These are phyloP conservation scores for Penicillium expansum DNA, from an alignment of 2,329 filamentous ascomycete genomes.

Conservation along the genomic window DNA sequence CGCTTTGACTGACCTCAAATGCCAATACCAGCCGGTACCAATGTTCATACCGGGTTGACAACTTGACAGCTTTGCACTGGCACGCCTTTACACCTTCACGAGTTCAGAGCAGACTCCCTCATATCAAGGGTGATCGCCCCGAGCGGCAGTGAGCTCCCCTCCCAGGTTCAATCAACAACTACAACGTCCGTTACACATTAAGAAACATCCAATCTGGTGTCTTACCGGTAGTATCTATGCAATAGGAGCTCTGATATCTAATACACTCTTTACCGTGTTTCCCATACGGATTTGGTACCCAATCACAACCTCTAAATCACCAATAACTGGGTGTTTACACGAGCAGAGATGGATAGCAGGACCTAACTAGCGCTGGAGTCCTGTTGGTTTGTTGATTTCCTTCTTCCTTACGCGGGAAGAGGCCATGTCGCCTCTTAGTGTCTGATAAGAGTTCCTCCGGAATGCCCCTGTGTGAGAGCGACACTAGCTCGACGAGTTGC, in stretches of 20 bases:
- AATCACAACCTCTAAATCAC: background rate
- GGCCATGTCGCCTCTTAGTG: background rate
- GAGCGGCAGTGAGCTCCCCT: background rate
- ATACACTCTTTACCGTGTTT: background rate
- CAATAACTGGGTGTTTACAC: background rate
- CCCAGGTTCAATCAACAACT: background rate
- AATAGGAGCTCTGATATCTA: background rate
- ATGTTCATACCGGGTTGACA: background rate
- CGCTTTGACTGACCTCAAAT: background rate
- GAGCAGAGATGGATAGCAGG: background rate
- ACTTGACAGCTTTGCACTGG: background rate
- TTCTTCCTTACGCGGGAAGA: background rate
- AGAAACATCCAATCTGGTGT: background rate
- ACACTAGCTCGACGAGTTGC: background rate
- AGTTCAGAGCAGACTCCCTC: background rate
- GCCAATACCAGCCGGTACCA: background rate
- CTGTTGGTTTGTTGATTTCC: background rate
- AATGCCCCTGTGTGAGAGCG: background rate
- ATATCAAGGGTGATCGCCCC: background rate
- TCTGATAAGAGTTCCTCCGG: background rate
- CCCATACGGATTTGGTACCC: background rate
- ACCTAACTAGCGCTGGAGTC: too few species aligned
- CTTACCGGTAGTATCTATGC: background rate
- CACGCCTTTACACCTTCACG: background rate
- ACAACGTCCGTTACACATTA: background rate